Conservation (phyloP, 2,329 filamentous ascomycete species). For the Aspergillus chevalieri region DNA sequence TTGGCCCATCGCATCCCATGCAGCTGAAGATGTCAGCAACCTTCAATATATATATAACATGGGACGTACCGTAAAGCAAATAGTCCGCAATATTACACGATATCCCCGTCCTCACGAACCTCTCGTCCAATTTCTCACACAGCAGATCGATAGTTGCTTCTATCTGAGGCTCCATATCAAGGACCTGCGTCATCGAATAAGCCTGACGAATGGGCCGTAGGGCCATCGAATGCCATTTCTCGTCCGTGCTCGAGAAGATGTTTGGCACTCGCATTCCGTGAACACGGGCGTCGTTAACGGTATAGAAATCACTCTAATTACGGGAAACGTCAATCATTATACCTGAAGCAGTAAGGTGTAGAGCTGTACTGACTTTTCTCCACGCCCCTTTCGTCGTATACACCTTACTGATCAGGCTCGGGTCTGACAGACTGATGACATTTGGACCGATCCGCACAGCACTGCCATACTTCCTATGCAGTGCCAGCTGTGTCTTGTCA, state of each 20-base stretch:
- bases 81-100: conserved; percentile 37
- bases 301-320: conserved; percentile 13
- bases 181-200: conserved; percentile 25
- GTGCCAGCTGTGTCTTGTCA: conserved; percentile 59
- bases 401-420: conserved; percentile 65
- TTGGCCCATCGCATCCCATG: conserved; percentile 17
- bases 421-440: conserved; percentile 65
- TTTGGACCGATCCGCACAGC: conserved; percentile 74
- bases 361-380: conserved; percentile 12
- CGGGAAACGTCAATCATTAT: neutral
- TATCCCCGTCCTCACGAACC: conserved; percentile 23
- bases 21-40: conserved; percentile 1
- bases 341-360: neutral
- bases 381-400: conserved; percentile 66
- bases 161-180: conserved; percentile 16
- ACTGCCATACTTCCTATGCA: conserved; percentile 67
- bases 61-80: conserved; percentile 21
- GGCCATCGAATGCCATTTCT: conserved; percentile 27
- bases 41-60: neutral
- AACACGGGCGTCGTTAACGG: conserved; percentile 18
- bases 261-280: conserved; percentile 29
- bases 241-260: conserved; percentile 33
- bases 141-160: conserved; percentile 25
- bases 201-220: conserved; percentile 33
- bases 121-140: conserved; percentile 22